phyloP scores from a whole-genome alignment of 179 eudicot genomes.

The Carnegiea gigantea region DNA sequence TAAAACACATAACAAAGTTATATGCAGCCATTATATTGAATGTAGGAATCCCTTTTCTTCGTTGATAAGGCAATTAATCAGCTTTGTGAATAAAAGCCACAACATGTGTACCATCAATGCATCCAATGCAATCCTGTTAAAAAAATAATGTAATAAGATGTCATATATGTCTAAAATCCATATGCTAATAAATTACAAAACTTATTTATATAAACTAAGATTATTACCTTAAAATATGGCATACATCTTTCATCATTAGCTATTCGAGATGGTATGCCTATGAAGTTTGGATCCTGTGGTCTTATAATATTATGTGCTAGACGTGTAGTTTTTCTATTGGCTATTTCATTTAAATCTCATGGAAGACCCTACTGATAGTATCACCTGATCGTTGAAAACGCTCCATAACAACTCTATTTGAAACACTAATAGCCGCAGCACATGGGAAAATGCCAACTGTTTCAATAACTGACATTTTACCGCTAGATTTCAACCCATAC shows the following conservation, averaged over 20 bases:
- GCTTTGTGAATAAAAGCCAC: neutral
- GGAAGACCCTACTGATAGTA: no score
- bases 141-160: neutral
- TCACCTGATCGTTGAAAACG: no score
- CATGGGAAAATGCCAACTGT: no score
- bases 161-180: neutral
- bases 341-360: no score
- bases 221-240: neutral
- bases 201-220: neutral
- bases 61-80: neutral
- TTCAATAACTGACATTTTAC: no score
- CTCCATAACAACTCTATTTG: no score
- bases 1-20: conserved; percentile 10
- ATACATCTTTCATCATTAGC: neutral
- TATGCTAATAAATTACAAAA: neutral
- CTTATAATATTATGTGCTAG: neutral
- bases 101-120: conserved; percentile 1
- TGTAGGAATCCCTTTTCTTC: neutral
- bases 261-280: neutral
- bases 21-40: conserved; percentile 6
- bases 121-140: neutral
- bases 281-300: neutral
- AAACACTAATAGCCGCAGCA: no score
- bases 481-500: no score
- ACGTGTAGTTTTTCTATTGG: neutral